Evolutionary conservation across 2,329 filamentous ascomycete genomes (phyloP).

Genomic region (Sclerotinia sclerotiorum): DNA sequence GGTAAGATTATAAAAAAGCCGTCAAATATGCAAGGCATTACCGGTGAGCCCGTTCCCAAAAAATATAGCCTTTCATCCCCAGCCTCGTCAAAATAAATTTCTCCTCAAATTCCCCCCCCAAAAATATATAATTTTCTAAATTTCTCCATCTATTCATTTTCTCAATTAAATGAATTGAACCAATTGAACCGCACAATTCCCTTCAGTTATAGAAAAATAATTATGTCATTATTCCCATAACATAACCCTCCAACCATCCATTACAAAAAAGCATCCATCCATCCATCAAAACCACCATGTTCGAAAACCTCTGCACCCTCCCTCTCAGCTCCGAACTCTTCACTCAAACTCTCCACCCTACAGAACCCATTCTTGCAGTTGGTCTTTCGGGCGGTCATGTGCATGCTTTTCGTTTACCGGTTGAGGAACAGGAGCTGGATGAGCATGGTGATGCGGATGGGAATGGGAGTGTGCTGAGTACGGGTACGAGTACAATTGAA

Average conservation of each 20-base stretch:
- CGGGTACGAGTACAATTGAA: slow-evolving; percentile 74
- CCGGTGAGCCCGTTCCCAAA: slow-evolving; percentile 7
- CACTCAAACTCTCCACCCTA: slow-evolving; percentile 81
- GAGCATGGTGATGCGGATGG: slow-evolving; percentile 50
- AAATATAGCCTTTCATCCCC: slow-evolving; percentile 10
- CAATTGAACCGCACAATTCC: background rate
- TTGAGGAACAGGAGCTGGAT: slow-evolving; percentile 45
- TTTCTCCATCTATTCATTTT: background rate
- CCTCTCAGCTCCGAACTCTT: slow-evolving; percentile 87
- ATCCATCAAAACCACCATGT: slow-evolving; percentile 28
- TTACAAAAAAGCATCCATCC: background rate
- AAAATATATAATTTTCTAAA: background rate
- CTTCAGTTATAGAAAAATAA: background rate
- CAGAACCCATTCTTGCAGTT: slow-evolving; percentile 79
- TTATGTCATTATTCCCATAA: slow-evolving; percentile 7
- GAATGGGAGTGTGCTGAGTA: slow-evolving; percentile 51
- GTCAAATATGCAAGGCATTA: too few species aligned
- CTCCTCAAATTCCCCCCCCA: slow-evolving; percentile 13
- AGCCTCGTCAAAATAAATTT: slow-evolving; percentile 24
- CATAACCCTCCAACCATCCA: too few species aligned
- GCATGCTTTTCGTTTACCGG: slow-evolving; percentile 73
- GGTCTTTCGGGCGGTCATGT: slow-evolving; percentile 85
- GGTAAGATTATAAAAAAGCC: too few species aligned
- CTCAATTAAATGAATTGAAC: too few species aligned
- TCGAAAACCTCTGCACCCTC: slow-evolving; percentile 84